These are phyloP conservation scores for Phytopythium boreale DNA, from an alignment of 352 stramenopile genomes.

Conservation along the genomic window DNA sequence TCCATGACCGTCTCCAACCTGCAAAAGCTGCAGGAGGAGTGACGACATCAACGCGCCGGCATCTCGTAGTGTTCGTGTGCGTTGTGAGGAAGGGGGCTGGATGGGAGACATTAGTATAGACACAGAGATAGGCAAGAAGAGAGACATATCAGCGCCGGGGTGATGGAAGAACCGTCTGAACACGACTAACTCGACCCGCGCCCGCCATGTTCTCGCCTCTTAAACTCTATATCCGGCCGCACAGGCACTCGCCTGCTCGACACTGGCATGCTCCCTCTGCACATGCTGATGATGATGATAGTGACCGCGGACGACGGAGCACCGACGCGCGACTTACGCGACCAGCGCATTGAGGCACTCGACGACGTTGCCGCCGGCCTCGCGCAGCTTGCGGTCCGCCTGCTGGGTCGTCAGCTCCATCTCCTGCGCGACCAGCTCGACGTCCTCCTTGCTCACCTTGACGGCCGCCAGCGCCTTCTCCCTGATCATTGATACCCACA, in stretches of 20 bases:
- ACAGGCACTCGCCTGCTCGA: too few species aligned
- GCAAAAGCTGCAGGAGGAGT: constrained; percentile 9
- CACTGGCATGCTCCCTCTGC: too few species aligned
- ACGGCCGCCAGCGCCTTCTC: constrained; percentile 80
- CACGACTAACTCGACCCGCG: neutral
- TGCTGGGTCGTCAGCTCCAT: constrained; percentile 75
- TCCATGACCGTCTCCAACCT: constrained; percentile 11
- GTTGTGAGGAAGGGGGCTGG: neutral
- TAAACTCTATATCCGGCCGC: neutral
- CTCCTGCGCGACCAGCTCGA: constrained; percentile 71
- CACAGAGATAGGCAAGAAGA: neutral
- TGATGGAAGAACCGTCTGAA: neutral
- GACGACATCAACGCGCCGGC: neutral
- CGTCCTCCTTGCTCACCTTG: constrained; percentile 81
- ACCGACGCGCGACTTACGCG: constrained; percentile 6
- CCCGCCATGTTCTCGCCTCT: neutral
- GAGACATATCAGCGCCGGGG: neutral
- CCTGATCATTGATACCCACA: constrained; percentile 12
- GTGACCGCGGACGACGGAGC: neutral
- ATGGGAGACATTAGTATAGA: neutral
- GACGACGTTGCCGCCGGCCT: constrained; percentile 70
- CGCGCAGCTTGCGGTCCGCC: constrained; percentile 81
- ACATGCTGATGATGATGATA: neutral
- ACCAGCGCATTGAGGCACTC: constrained; percentile 65
- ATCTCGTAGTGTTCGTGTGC: constrained; percentile 4